phyloP scores from a whole-genome alignment of 2,329 filamentous ascomycete genomes.

The Diaporthe eres region DNA sequence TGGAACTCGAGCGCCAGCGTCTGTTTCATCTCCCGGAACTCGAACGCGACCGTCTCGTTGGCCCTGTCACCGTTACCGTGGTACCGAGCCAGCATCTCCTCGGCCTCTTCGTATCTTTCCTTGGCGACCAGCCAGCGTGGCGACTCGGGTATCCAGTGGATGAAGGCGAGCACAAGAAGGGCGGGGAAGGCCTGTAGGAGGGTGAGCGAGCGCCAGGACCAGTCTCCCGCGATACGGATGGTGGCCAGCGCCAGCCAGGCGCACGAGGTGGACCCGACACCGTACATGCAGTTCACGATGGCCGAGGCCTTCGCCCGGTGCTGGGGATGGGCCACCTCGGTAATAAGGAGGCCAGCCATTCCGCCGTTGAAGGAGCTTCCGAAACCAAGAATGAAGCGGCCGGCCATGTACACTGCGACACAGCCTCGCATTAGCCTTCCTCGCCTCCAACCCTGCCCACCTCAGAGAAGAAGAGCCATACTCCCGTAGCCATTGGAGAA shows the following conservation, averaged over 20 bases:
- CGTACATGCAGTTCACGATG: conserved; percentile 75
- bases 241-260: conserved; percentile 27
- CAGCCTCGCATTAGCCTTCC: conserved; percentile 37
- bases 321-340: conserved; percentile 78
- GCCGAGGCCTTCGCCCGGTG: conserved; percentile 76
- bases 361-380: conserved; percentile 61
- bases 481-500: conserved; percentile 60
- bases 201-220: conserved; percentile 39
- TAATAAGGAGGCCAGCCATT: conserved; percentile 66
- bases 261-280: conserved; percentile 25
- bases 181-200: conserved; percentile 46
- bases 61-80: conserved; percentile 71
- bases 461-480: conserved; percentile 46
- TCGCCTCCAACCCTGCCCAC: background rate
- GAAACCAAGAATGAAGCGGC: conserved; percentile 76
- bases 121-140: conserved; percentile 77
- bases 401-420: conserved; percentile 67
- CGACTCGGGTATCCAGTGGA: conserved; percentile 77
- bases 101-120: conserved; percentile 70
- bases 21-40: conserved; percentile 76
- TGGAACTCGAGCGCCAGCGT: conserved; percentile 72
- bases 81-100: conserved; percentile 71
- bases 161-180: conserved; percentile 71
- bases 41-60: conserved; percentile 74
- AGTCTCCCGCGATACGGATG: conserved; percentile 8